Percentiles rank a stretch among this genome's conserved stretches.
phyloP scores from a whole-genome alignment of 2,329 filamentous ascomycete species.

The Neonectria hederae region DNA sequence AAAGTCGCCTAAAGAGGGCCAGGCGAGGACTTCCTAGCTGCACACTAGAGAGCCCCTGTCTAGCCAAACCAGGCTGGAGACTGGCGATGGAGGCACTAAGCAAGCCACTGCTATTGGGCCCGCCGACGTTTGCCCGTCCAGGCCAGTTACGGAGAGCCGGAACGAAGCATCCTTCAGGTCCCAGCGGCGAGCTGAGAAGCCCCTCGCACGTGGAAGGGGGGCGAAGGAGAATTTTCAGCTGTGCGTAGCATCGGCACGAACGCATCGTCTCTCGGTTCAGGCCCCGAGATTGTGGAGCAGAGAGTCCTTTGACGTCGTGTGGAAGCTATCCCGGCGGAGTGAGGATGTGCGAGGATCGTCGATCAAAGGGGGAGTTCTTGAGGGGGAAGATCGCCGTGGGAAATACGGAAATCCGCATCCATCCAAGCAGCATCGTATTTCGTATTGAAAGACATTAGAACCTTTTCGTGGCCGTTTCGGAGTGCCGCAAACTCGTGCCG shows the following conservation, averaged over 20 bases:
- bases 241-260: background rate
- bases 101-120: background rate
- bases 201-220: background rate
- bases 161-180: background rate
- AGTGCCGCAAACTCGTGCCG: background rate
- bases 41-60: background rate
- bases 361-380: background rate
- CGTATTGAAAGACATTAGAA: background rate
- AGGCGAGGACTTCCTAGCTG: background rate
- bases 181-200: background rate
- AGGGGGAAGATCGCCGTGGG: background rate
- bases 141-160: background rate
- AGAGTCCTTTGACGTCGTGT: background rate
- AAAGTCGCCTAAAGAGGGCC: background rate
- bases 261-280: background rate
- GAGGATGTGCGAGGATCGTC: background rate
- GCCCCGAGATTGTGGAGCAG: background rate
- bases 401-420: background rate
- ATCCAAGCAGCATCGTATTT: background rate
- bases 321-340: background rate
- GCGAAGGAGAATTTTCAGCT: background rate
- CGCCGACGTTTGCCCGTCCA: background rate
- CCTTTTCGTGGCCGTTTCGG: background rate
- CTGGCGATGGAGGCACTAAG: background rate
- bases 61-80: background rate